Evolutionary conservation across 2,329 filamentous ascomycete species (phyloP), one percentile per base, ranked within the genome.

Genomic region (Calonectria henricotiae): DNA sequence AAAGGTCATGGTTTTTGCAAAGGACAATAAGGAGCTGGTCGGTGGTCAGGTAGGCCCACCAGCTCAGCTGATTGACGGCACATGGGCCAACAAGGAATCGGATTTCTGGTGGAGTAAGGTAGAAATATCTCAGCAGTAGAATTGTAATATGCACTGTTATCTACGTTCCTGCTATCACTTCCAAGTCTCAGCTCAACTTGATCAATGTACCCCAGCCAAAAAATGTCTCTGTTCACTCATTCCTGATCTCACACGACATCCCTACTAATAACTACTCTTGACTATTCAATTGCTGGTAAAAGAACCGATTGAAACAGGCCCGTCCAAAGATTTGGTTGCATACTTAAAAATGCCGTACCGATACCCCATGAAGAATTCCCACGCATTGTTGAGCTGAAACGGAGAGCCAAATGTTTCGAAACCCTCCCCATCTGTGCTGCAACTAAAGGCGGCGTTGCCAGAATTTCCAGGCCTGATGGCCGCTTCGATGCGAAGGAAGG

Each of bases 21-120:
- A 83, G 37, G 83, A 80, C 0, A 87, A 87, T 71, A 82, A 86
- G 69, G 86, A 87, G 73, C 76, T 86, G 8, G 82, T 87, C 51
- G 86, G 86, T 0, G 86, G 85, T 0, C 58, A 60, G 12, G 66
- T 76, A 4, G 73, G 85, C 73, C 78, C 78, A 3, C 67, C 83
- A 1, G 83, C 86, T 0, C 79, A 82, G 55, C 75, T 85, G 43
- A 75, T 79, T 4, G 76, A 79, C 9, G 85, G 87, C 73, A 73
- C 76, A 0, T 87, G 85, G 84, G 82, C 79, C 2, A 78, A 78
- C 3, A 78, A 81, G 43, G 82, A 87, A 71, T 85, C 82, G 6
- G 77, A 84, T 20, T 88, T 87, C 67, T 87, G 86, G 86, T 86
- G 81, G 82, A 81, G 78, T 46, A 83, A 83, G 64, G 82, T 83